Base-by-base conservation (phyloP, 495 filamentous ascomycete genomes). In the Parachaetomium inaequale region DNA sequence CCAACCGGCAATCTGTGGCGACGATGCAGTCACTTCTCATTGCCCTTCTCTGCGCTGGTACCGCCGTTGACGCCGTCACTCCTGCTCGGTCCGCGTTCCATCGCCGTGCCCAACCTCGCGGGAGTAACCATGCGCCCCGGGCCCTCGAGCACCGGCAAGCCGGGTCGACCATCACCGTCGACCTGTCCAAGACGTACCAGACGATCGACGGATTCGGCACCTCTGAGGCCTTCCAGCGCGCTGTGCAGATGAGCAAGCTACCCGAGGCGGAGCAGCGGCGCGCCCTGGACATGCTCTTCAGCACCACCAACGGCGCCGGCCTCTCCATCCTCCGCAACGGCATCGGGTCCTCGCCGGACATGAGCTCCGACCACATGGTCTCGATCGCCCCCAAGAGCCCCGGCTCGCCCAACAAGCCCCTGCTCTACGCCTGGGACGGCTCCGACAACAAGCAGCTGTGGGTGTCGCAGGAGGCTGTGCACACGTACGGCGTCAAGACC, bases 251-350 rank as follows among this genome's bases (percentile, higher is more conserved):
- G 55, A 68, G 64, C 25, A 68, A 72, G 31, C 50, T 53, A 1
- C n/a, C 50, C 6, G 50, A 53, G 8, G 7, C 50, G 7, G 50
- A 36, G 10, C 50, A 53, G 17, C 50, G 50, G 14, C 28, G 42
- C 72, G 6, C 40, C 70, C 66, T 82, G 0, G 79, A 83, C 53
- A 70, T 74, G 17, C 72, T 85, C 7, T 84, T 83, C 66, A 78
- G 66, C 68, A 75, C 62, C 12, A 70, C 65, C 1, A 74, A 65
- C 0, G 81, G 81, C 2, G 81, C 81, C 3, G 81, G 82, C 2
- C 65, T 84, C 23, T 74, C 77, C 17, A 84, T 84, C 55, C 67
- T 84, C 10, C 79, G 82, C 23, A 84, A 85, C 63, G 75, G 81
- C n/a, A 79, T 84, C 63, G 80, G 79, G 0, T 81, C 80, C 1